A percentile compares a stretch with the other conserved stretches of the same genome.
phyloP scores from a whole-genome alignment of 352 stramenopile species.

The Globisporangium irregulare region DNA sequence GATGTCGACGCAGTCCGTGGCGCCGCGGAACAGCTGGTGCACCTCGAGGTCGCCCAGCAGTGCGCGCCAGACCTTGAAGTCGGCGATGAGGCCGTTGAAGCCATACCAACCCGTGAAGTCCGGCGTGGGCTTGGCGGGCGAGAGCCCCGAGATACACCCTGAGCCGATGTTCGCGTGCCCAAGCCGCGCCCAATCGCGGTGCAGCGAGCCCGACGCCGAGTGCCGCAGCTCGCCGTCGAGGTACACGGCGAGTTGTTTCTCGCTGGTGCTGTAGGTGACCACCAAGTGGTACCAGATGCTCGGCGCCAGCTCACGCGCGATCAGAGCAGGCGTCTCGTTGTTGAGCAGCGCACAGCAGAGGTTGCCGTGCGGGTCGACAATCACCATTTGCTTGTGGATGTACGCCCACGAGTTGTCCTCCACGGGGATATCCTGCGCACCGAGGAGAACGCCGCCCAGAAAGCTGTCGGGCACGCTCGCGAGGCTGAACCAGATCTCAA shows the following conservation, averaged over 20 bases:
- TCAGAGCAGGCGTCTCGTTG: constrained; percentile 38
- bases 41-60: constrained; percentile 46
- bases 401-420: constrained; percentile 49
- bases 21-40: constrained; percentile 62
- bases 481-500: constrained; percentile 72
- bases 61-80: constrained; percentile 51
- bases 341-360: constrained; percentile 61
- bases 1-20: constrained; percentile 44
- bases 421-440: constrained; percentile 48
- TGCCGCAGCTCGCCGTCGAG: constrained; percentile 58
- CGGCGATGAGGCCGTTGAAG: constrained; percentile 63
- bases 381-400: constrained; percentile 55
- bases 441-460: constrained; percentile 55
- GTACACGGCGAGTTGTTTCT: constrained; percentile 35
- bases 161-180: constrained; percentile 54
- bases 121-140: constrained; percentile 44
- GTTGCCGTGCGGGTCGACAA: constrained; percentile 56
- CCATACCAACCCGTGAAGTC: constrained; percentile 71
- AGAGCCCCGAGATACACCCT: constrained; percentile 57
- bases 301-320: constrained; percentile 43
- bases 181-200: constrained; percentile 47
- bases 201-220: constrained; percentile 31
- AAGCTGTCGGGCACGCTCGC: constrained; percentile 50
- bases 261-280: constrained; percentile 36
- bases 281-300: constrained; percentile 73